Conservation (phyloP, 2,329 filamentous ascomycete genomes). For the Monosporascus cannonballus region DNA sequence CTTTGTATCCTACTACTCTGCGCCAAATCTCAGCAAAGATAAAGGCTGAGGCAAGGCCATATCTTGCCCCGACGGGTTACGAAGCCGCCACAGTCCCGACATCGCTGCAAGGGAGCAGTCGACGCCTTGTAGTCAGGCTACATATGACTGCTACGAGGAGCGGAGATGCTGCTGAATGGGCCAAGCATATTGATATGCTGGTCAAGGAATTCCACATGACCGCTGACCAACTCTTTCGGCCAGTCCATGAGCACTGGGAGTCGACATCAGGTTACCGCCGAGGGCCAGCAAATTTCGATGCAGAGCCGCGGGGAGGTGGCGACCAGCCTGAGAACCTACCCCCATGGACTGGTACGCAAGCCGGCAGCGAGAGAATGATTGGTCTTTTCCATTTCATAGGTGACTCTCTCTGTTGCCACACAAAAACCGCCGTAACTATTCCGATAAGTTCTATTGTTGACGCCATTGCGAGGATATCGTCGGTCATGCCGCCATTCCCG, state of each 20-base stretch:
- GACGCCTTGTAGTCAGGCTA: conserved; percentile 62
- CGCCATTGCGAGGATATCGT: conserved; percentile 62
- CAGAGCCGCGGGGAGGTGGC: conserved; percentile 41
- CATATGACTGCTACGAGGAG: conserved; percentile 79
- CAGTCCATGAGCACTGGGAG: conserved; percentile 77
- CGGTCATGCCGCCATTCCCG: conserved; percentile 50
- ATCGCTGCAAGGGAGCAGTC: conserved; percentile 51
- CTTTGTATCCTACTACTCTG: conserved; percentile 78
- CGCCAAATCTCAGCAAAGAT: conserved; percentile 69
- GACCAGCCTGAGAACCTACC: conserved; percentile 48
- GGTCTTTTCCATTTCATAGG: conserved; percentile 61
- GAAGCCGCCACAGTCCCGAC: conserved; percentile 42
- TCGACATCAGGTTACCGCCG: conserved; percentile 48
- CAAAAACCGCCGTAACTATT: conserved; percentile 58
- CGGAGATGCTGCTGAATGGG: conserved; percentile 72
- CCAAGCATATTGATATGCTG: conserved; percentile 54
- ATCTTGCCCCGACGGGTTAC: conserved; percentile 59
- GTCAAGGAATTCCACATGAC: conserved; percentile 63
- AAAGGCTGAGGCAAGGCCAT: conserved; percentile 49
- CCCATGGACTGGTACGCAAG: conserved; percentile 67
- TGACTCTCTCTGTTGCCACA: conserved; percentile 57
- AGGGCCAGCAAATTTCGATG: conserved; percentile 37
- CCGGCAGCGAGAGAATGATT: conserved; percentile 64
- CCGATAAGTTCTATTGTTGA: conserved; percentile 65
- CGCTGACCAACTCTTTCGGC: conserved; percentile 71